These are phyloP conservation scores for Scheffersomyces illinoinensis DNA, from an alignment of 1,139 yeast species.

Conservation along the genomic window DNA sequence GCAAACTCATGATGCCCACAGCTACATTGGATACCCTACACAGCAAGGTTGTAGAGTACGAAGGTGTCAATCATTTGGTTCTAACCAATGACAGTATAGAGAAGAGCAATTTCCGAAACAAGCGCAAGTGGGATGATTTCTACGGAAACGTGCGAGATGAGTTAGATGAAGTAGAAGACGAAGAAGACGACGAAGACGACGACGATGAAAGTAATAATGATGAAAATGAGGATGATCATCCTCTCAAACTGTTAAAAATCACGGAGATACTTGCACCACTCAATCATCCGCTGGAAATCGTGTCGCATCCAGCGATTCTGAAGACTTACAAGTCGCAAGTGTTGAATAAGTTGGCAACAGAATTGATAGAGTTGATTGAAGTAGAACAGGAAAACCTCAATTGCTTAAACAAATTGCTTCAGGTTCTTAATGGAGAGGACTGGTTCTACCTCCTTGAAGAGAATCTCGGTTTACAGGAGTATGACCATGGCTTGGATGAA, in stretches of 20 bases:
- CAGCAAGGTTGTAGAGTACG: conserved; percentile 42
- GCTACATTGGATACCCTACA: conserved; percentile 23
- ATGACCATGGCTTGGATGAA: conserved; percentile 62
- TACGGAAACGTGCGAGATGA: conserved; percentile 16
- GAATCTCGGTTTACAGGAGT: conserved; percentile 63
- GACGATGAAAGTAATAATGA: conserved; percentile 16
- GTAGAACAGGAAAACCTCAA: conserved; percentile 76
- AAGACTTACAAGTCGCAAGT: conserved; percentile 59
- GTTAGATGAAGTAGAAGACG: conserved; percentile 11
- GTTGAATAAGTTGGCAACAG: conserved; percentile 59
- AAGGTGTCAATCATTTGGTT: conserved; percentile 42
- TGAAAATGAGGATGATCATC: conserved; percentile 33
- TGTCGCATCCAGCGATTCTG: conserved; percentile 68
- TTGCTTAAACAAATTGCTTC: conserved; percentile 68
- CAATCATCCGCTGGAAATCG: conserved; percentile 75
- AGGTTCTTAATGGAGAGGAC: conserved; percentile 84
- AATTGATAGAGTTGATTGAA: conserved; percentile 75
- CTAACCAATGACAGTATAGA: conserved; percentile 39
- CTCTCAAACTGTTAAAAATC: conserved; percentile 37
- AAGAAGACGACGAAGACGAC: conserved; percentile 8
- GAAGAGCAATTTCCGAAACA: conserved; percentile 25
- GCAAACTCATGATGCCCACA: conserved; percentile 25
- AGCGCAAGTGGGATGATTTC: conserved; percentile 40
- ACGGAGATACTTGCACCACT: conserved; percentile 73
- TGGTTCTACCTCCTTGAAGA: conserved; percentile 66